Conservation (phyloP, 2,329 filamentous ascomycete genomes). For the Cladosporium sp. region DNA sequence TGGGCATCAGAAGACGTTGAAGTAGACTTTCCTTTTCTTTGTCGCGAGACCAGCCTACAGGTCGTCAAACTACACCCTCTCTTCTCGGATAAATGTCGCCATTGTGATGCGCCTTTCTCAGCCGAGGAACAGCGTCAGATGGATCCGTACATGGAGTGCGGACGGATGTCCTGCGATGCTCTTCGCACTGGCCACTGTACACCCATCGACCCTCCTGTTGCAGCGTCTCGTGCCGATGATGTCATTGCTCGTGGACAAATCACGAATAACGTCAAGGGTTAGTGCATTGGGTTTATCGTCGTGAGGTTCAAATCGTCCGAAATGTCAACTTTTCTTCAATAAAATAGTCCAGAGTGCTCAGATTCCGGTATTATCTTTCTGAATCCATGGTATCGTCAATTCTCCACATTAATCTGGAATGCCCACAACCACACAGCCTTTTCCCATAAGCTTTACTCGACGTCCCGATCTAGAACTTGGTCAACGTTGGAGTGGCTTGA, state of each 20-base stretch:
- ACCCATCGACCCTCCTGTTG: background rate
- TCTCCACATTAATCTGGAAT: background rate
- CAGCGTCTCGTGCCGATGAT: background rate
- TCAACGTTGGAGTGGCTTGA: background rate
- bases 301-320: background rate
- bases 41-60: background rate
- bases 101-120: background rate
- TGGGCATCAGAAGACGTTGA: background rate
- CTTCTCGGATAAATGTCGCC: background rate
- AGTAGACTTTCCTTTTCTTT: no score
- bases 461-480: background rate
- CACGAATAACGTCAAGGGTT: background rate
- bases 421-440: background rate
- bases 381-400: background rate
- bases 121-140: background rate
- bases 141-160: background rate
- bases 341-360: background rate
- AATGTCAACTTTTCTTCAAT: background rate
- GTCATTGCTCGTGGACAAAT: background rate
- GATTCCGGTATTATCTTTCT: background rate
- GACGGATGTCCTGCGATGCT: background rate
- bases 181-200: background rate
- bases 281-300: background rate
- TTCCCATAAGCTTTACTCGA: background rate
- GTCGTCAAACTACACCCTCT: background rate